These are phyloP conservation scores for Colletotrichum destructivum DNA, from an alignment of 2,329 filamentous ascomycete genomes.

Conservation along the genomic window DNA sequence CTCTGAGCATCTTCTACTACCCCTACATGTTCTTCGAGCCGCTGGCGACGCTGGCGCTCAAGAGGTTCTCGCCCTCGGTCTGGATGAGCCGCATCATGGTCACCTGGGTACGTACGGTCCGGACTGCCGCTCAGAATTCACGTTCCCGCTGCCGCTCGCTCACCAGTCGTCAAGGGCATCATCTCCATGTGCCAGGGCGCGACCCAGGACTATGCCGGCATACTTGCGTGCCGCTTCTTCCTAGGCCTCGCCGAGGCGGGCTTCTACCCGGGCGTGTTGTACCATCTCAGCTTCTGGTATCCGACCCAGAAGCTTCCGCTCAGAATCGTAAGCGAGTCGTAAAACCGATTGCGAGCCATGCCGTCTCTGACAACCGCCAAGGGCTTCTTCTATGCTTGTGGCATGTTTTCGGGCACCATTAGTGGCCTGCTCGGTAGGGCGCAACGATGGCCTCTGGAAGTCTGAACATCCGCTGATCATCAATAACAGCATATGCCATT, in stretches of 20 bases:
- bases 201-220: constrained; percentile 46
- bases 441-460: rapidly evolving
- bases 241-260: constrained; percentile 49
- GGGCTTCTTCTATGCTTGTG: constrained; percentile 53
- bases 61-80: constrained; percentile 44
- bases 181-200: constrained; percentile 47
- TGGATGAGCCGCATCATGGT: constrained; percentile 49
- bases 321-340: constrained; percentile 46
- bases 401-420: constrained; percentile 52
- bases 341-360: neutral
- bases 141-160: neutral
- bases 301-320: constrained; percentile 50
- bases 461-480: neutral
- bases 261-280: constrained; percentile 50
- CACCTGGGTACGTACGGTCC: constrained; percentile 43
- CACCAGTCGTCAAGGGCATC: constrained; percentile 31
- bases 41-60: constrained; percentile 45
- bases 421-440: constrained; percentile 47
- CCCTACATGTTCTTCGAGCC: constrained; percentile 49
- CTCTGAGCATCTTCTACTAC: constrained; percentile 47
- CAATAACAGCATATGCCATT: constrained; percentile 45
- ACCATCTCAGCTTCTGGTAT: constrained; percentile 52
- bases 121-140: no score
- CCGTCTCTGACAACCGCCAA: constrained; percentile 12
- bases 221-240: constrained; percentile 48